phyloP scores from a whole-genome alignment of 2,329 filamentous ascomycete genomes.

The Cladophialophora psammophila region DNA sequence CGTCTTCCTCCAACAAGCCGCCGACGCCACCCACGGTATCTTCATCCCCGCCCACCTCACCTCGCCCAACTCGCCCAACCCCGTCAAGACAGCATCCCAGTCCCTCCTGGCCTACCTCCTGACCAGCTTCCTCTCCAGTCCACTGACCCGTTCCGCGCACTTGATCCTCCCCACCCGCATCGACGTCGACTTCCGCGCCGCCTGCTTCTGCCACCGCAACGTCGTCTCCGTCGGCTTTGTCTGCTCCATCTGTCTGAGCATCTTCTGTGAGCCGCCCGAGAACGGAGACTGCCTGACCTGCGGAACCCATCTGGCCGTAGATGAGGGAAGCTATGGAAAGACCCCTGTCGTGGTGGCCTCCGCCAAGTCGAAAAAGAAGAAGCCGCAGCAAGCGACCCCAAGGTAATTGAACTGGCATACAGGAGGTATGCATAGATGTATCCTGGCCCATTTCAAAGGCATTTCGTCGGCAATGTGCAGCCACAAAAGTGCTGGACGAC shows the following conservation, averaged over 20 bases:
- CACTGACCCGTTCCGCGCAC: constrained; percentile 63
- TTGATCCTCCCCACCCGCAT: constrained; percentile 82
- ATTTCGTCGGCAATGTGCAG: neutral
- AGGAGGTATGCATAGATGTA: neutral
- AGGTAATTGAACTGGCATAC: neutral
- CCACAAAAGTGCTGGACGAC: neutral
- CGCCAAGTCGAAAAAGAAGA: constrained; percentile 81
- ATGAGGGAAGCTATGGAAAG: constrained; percentile 72
- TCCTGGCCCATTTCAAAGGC: neutral
- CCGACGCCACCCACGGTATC: constrained; percentile 73
- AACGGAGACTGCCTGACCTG: constrained; percentile 81
- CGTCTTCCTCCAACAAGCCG: constrained; percentile 92
- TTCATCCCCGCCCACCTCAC: constrained; percentile 64
- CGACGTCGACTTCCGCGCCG: constrained; percentile 94
- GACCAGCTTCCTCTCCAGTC: constrained; percentile 87
- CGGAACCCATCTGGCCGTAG: constrained; percentile 76
- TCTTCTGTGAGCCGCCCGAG: constrained; percentile 75
- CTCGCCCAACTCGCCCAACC: constrained; percentile 7
- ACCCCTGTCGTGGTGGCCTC: constrained; percentile 47
- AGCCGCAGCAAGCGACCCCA: constrained; percentile 63
- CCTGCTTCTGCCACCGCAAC: constrained; percentile 92
- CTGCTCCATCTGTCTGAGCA: constrained; percentile 94
- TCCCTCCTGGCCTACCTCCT: constrained; percentile 92
- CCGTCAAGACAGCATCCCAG: constrained; percentile 55
- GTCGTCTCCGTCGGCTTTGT: constrained; percentile 94